Conservation (phyloP, 176 grass and related monocot species). For the Juncus inflexus region DNA sequence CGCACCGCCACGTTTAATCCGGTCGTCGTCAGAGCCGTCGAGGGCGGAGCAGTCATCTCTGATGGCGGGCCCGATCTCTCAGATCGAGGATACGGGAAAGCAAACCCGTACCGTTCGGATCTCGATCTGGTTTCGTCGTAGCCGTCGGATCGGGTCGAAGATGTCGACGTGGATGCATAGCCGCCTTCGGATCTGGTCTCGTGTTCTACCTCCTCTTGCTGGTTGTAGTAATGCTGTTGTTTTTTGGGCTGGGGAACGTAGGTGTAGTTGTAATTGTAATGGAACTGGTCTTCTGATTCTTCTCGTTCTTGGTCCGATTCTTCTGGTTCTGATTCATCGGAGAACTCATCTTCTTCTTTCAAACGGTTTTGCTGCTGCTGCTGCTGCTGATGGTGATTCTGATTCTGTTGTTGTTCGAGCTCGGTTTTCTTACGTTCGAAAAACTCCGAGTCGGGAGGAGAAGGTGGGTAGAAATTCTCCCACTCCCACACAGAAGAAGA, state of each 20-base stretch:
- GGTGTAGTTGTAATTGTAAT: slow-evolving; percentile 41
- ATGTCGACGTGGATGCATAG: slow-evolving; percentile 30
- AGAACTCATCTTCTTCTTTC: slow-evolving; percentile 53
- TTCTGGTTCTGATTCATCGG: slow-evolving; percentile 35
- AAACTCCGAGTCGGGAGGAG: slow-evolving; percentile 89
- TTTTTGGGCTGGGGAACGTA: too few species aligned
- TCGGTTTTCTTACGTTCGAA: slow-evolving; percentile 76
- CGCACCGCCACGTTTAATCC: slow-evolving; percentile 71
- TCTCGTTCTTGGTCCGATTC: slow-evolving; percentile 36
- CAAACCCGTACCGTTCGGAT: slow-evolving; percentile 41
- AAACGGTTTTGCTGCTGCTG: slow-evolving; percentile 25
- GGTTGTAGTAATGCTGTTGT: slow-evolving; percentile 42
- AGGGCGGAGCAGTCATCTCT: slow-evolving; percentile 37
- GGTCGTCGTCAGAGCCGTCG: slow-evolving; percentile 30
- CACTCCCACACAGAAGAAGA: slow-evolving; percentile 95
- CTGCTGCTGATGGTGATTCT: slow-evolving; percentile 28
- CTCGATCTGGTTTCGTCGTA: slow-evolving; percentile 63
- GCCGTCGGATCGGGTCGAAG: slow-evolving; percentile 56
- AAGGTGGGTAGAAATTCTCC: slow-evolving; percentile 93
- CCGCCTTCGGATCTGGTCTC: slow-evolving; percentile 30
- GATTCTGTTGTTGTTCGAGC: slow-evolving; percentile 58
- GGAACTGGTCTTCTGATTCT: slow-evolving; percentile 46
- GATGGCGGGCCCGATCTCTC: slow-evolving; percentile 34
- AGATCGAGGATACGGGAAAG: slow-evolving; percentile 23
- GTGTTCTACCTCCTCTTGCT: slow-evolving; percentile 38